A percentile compares a stretch with the other conserved stretches of the same genome.
phyloP scores from a whole-genome alignment of 164 flowering plant species.

The Aristolochia fimbriata region DNA sequence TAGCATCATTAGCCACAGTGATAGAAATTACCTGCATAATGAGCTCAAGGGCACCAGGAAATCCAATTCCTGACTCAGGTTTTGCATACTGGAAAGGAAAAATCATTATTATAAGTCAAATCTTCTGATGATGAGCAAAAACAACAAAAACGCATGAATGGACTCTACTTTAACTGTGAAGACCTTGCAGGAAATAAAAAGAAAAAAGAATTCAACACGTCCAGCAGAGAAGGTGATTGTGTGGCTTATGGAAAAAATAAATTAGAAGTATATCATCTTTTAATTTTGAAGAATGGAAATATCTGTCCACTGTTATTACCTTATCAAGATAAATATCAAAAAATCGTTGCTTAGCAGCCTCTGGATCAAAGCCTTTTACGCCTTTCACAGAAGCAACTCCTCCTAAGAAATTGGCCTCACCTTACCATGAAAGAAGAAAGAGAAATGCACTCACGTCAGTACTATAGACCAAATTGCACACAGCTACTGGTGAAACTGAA shows the following conservation, averaged over 20 bases:
- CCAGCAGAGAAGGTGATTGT: no score
- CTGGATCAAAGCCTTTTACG: conserved; percentile 52
- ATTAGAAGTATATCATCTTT: no score
- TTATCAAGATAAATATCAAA: conserved; percentile 87
- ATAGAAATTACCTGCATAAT: conserved; percentile 39
- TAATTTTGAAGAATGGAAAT: no score
- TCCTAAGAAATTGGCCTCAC: conserved; percentile 94
- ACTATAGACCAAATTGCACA: not conserved
- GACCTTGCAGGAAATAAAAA: not conserved
- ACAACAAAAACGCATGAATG: not conserved
- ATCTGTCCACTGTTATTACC: conserved; percentile 25
- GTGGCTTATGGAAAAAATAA: no score
- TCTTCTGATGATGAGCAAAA: not conserved
- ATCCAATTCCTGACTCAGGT: conserved; percentile 91
- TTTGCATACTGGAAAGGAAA: conserved; percentile 62
- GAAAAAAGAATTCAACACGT: not conserved
- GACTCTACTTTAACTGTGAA: not conserved
- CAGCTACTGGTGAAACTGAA: not conserved
- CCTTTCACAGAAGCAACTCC: conserved; percentile 92
- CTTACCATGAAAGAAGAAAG: conserved; percentile 20
- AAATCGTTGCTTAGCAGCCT: conserved; percentile 77
- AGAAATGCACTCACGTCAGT: not conserved
- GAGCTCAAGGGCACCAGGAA: conserved; percentile 92
- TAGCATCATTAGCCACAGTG: no score
- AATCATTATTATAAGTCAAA: not conserved